phyloP scores from a whole-genome alignment of 768 basidiomycete genomes.

The Calocybe gangraenosa region DNA sequence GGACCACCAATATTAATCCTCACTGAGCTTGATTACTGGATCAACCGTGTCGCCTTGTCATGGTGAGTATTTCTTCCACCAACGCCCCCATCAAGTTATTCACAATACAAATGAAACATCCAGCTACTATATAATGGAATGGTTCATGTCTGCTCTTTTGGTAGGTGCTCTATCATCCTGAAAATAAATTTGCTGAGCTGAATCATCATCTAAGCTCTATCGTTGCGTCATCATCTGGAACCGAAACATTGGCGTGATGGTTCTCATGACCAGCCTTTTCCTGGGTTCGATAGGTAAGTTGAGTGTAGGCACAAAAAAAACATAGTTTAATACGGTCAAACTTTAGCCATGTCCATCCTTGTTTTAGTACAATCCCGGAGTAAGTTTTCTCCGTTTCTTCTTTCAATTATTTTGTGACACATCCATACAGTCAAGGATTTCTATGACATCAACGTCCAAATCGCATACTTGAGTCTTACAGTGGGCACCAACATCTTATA shows the following conservation, averaged over 20 bases:
- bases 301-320: background rate
- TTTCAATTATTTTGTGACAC: background rate
- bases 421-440: background rate
- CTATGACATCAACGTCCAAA: slow-evolving; percentile 5
- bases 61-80: background rate
- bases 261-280: background rate
- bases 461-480: slow-evolving; percentile 1
- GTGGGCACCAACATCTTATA: background rate
- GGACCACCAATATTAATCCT: background rate
- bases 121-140: slow-evolving; percentile 4
- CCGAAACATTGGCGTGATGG: background rate
- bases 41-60: slow-evolving; percentile 1
- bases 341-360: background rate
- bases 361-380: slow-evolving; percentile 1
- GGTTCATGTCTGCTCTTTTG: slow-evolving; percentile 4
- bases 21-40: slow-evolving; percentile 1
- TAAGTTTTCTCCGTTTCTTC: background rate
- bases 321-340: background rate
- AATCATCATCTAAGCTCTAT: background rate
- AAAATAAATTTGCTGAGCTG: too few relatives aligned
- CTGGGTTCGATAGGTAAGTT: background rate
- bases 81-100: background rate
- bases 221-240: slow-evolving; percentile 3
- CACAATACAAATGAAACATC: background rate
- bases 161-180: background rate